Evolutionary conservation across 495 filamentous ascomycete species (phyloP).

Genomic region (Neurospora sp.): DNA sequence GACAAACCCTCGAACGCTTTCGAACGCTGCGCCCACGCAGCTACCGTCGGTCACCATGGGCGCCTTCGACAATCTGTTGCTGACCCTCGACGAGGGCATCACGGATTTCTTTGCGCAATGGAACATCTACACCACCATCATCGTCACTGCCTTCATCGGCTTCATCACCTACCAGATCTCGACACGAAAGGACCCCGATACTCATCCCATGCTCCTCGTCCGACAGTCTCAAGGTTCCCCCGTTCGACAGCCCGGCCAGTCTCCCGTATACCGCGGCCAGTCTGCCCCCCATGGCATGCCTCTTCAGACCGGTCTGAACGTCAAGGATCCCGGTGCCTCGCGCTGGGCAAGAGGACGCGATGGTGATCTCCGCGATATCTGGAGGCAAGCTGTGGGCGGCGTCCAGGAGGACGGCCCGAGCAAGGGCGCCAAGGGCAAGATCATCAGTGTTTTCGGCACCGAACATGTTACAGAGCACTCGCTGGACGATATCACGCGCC

Average conservation of each 20-base stretch:
- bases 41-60: constrained; percentile 13
- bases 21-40: not conserved
- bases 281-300: constrained; percentile 79
- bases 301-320: constrained; percentile 69
- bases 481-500: constrained; percentile 58
- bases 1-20: not conserved
- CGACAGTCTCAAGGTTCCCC: constrained; percentile 69
- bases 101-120: constrained; percentile 62
- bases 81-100: constrained; percentile 58
- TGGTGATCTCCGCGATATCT: constrained; percentile 88
- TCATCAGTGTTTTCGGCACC: constrained; percentile 72
- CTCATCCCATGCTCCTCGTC: constrained; percentile 80
- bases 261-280: constrained; percentile 67
- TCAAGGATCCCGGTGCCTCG: constrained; percentile 71
- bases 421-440: constrained; percentile 57
- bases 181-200: constrained; percentile 61
- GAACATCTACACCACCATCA: constrained; percentile 61
- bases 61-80: constrained; percentile 37
- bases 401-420: constrained; percentile 46
- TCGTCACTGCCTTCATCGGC: constrained; percentile 49
- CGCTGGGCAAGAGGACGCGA: constrained; percentile 74
- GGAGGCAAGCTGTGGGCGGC: constrained; percentile 65
- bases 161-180: constrained; percentile 43
- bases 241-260: constrained; percentile 75
- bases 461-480: constrained; percentile 61